Evolutionary conservation across 768 basidiomycete genomes (phyloP).

Genomic region (Collybia sordida): DNA sequence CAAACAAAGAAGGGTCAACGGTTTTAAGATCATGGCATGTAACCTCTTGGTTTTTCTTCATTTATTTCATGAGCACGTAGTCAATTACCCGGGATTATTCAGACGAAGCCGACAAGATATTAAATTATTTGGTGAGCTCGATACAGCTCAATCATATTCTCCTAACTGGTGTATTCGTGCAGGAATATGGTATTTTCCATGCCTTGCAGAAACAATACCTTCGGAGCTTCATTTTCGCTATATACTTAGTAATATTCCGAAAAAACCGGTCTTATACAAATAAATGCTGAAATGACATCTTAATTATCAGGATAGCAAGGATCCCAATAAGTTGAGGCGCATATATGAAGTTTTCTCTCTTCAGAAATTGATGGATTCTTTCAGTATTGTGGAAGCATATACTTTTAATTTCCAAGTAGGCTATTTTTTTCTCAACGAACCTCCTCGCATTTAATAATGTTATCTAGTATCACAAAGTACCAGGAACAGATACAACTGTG

Average conservation of each 20-base stretch:
- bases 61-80: constrained; percentile 21
- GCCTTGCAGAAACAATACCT: constrained; percentile 85
- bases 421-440: too few relatives aligned
- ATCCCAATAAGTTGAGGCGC: constrained; percentile 73
- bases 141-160: constrained; percentile 8
- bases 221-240: constrained; percentile 80
- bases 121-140: constrained; percentile 72
- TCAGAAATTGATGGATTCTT: not conserved
- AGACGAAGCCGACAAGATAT: constrained; percentile 77
- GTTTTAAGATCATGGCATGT: constrained; percentile 67
- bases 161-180: not conserved
- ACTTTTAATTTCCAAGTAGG: constrained; percentile 82
- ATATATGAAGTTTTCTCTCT: constrained; percentile 25
- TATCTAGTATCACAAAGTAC: constrained; percentile 63
- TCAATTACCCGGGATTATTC: constrained; percentile 75
- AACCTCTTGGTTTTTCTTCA: not conserved
- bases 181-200: constrained; percentile 89
- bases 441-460: too few relatives aligned
- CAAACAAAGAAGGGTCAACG: constrained; percentile 44
- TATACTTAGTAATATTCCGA: constrained; percentile 63
- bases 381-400: constrained; percentile 83
- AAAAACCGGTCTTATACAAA: not conserved
- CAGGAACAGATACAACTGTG: constrained; percentile 56
- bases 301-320: constrained; percentile 65
- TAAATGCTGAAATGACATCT: constrained; percentile 3